Evolutionary conservation across 805 yeast species (phyloP), one percentile per base, ranked within the genome.

Genomic region (Clavispora santaluciae): DNA sequence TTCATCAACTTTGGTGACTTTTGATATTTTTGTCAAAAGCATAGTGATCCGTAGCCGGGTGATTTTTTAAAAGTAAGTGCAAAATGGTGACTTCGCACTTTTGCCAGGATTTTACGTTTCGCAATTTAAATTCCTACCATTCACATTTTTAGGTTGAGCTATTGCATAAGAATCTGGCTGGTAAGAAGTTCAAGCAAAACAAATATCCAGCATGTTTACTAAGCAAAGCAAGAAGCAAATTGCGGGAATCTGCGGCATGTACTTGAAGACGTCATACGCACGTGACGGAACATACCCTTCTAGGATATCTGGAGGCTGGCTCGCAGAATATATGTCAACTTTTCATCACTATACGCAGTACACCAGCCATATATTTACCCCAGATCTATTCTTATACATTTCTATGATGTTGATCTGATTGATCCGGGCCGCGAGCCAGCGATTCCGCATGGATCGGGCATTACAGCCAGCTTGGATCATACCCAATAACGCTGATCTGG

Each of bases 361-460:
- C 31, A 28, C 20, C 20, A 16, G 31, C 31, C 18, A 16, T 28
- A 16, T 28, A 16, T 28, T 25, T 25, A 25, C 29, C 12, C 16
- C 29, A 10, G 8, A 16, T n/a, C 13, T 16, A 12, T 2, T 5
- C 29, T 3, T 9, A 23, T 7, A 15, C 18, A 18, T 28, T 5
- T 8, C 15, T 28, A 28, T 6, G 10, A 5, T 15, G 20, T 8
- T 15, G 18, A 15, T 17, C n/a, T 24, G 17, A n/a, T 8, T 24
- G 30, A 24, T 35, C 29, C 15, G 31, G 30, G 22, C 12, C 21
- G 18, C 11, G 12, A 20, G 17, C 38, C 38, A 35, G 38, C 38
- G 12, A 7, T 28, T 28, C 16, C 3, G 11, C 4, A 28, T 28
- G 4, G 12, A 28, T 28, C 11, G 6, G 31, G 20, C 6, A 6